These are phyloP conservation scores for Trichopus zeylanicus DNA, from an alignment of 116 monocot species.

Conservation along the genomic window DNA sequence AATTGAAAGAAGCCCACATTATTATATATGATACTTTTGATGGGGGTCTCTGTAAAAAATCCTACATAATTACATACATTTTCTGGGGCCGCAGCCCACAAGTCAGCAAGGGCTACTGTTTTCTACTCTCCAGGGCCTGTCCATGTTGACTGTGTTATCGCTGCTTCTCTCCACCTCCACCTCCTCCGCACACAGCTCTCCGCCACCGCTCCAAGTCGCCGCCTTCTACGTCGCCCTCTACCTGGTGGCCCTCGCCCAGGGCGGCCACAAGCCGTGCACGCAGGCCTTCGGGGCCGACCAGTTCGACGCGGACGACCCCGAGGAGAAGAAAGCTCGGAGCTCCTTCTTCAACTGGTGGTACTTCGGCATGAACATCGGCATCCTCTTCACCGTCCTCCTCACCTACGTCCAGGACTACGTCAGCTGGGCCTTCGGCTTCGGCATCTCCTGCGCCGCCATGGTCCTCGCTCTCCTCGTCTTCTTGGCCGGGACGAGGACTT, in stretches of 20 bases:
- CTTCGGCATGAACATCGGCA: constrained; percentile 34
- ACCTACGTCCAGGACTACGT: constrained; percentile 68
- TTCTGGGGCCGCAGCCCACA: too few relatives aligned
- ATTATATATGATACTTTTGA: too few relatives aligned
- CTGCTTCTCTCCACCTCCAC: constrained; percentile 5
- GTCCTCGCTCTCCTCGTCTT: constrained; percentile 35
- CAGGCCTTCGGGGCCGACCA: too few relatives aligned
- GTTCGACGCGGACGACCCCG: too few relatives aligned
- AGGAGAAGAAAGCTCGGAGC: too few relatives aligned
- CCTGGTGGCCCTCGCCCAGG: constrained; percentile 40
- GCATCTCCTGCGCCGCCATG: constrained; percentile 52
- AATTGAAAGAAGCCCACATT: too few relatives aligned
- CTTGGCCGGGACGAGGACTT: constrained; percentile 42
- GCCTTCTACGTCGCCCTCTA: constrained; percentile 62
- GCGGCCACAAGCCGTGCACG: constrained; percentile 52
- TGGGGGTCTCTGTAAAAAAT: too few relatives aligned
- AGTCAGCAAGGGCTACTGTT: too few relatives aligned
- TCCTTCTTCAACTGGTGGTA: too few relatives aligned
- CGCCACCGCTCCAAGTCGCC: constrained; percentile 15
- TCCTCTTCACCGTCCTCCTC: constrained; percentile 10
- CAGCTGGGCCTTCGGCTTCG: constrained; percentile 75
- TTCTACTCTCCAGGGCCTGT: constrained; percentile 18
- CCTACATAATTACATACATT: too few relatives aligned
- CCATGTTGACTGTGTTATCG: constrained; percentile 19
- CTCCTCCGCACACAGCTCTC: constrained; percentile 1